Percentiles rank a stretch among this genome's conserved stretches.
These are phyloP conservation scores for Paratinospora sagittata DNA, from an alignment of 164 flowering plant species.

Conservation along the genomic window DNA sequence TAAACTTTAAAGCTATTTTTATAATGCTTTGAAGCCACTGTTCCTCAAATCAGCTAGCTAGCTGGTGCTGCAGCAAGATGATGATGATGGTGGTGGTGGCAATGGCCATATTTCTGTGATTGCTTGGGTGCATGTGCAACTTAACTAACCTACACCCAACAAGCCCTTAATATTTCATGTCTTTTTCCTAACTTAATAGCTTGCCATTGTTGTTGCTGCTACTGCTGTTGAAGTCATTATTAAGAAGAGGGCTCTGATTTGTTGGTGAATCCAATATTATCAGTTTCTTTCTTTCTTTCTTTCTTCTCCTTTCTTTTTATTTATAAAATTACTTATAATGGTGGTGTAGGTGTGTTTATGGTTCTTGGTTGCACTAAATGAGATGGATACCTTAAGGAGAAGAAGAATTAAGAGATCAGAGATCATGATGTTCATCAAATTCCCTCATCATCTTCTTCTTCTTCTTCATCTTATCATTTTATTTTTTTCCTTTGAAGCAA, in stretches of 20 bases:
- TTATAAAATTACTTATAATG: constrained; percentile 22
- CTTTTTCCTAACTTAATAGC: constrained; percentile 18
- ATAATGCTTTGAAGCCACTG: constrained; percentile 1
- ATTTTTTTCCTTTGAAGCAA: constrained; percentile 11
- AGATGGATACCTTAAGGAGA: constrained; percentile 18
- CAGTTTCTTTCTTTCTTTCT: background rate
- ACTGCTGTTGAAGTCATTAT: constrained; percentile 11
- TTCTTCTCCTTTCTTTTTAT: background rate
- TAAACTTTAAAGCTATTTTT: constrained; percentile 23
- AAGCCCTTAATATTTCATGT: constrained; percentile 10
- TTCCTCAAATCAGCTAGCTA: background rate
- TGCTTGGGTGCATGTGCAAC: constrained; percentile 17
- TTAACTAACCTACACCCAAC: constrained; percentile 25
- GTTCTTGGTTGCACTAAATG: constrained; percentile 37
- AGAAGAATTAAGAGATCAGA: constrained; percentile 22
- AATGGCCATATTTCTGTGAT: constrained; percentile 26
- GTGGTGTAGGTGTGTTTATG: constrained; percentile 17
- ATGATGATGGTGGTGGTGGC: constrained; percentile 21
- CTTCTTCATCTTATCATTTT: constrained; percentile 5
- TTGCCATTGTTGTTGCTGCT: constrained; percentile 12
- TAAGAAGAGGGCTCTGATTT: constrained; percentile 17
- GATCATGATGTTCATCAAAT: background rate
- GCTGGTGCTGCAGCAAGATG: constrained; percentile 22
- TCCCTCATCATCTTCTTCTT: constrained; percentile 12
- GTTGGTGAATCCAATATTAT: background rate